Conservation (phyloP, 106 monocot genomes). For the Xerophyta viscosa region DNA sequence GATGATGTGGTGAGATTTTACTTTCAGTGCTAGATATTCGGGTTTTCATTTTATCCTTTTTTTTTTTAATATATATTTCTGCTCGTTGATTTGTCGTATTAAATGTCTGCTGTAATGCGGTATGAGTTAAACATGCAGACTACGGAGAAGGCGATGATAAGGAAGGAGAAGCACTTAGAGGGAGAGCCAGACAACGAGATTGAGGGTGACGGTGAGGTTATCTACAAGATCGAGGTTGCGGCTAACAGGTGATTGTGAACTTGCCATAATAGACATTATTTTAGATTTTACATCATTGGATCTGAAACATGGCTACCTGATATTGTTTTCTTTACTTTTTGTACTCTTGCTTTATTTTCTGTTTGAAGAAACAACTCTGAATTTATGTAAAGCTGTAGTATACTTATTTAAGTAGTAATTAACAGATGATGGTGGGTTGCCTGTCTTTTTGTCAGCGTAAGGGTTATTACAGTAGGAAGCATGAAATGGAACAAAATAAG, state of each 20-base stretch:
- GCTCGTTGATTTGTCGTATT: background rate
- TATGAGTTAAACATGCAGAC: slow-evolving; percentile 31
- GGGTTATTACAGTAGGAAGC: too few species aligned
- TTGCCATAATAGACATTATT: too few species aligned
- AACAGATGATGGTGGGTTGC: too few species aligned
- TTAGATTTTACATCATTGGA: too few species aligned
- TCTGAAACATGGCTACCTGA: too few species aligned
- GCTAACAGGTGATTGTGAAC: slow-evolving; percentile 58
- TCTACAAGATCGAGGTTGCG: slow-evolving; percentile 91
- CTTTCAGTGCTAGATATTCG: background rate
- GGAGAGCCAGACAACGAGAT: slow-evolving; percentile 13
- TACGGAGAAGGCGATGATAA: slow-evolving; percentile 80
- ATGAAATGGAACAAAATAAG: too few species aligned
- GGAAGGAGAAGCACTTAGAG: slow-evolving; percentile 86
- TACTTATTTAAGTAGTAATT: too few species aligned
- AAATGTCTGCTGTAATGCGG: background rate
- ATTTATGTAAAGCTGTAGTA: too few species aligned
- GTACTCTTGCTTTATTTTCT: too few species aligned
- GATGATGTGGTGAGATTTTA: slow-evolving; percentile 65
- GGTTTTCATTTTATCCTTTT: background rate
- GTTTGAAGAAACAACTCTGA: too few species aligned
- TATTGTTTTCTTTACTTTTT: too few species aligned
- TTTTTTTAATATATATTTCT: background rate
- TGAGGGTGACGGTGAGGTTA: slow-evolving; percentile 58
- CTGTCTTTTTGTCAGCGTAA: too few species aligned